These are phyloP conservation scores for Fomes fomentarius DNA, from an alignment of 1,284 basidiomycete species.

Conservation along the genomic window DNA sequence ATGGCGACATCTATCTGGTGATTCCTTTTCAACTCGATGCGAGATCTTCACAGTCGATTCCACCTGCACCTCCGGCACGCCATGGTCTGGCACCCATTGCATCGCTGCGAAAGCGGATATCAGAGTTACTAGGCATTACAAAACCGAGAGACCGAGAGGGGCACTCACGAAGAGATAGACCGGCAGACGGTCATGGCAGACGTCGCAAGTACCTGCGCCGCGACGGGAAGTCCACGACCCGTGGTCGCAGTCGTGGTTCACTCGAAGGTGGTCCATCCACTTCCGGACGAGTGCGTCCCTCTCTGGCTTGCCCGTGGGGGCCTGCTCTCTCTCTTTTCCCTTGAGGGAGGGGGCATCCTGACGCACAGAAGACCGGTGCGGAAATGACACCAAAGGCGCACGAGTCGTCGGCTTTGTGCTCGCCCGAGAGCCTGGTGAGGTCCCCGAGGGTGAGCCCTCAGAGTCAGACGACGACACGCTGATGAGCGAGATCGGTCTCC, in stretches of 20 bases:
- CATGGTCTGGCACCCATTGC: neutral
- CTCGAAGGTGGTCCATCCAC: slow-evolving; percentile 38
- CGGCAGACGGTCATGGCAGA: slow-evolving; percentile 33
- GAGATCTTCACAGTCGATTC: slow-evolving; percentile 20
- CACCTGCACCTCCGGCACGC: slow-evolving; percentile 18
- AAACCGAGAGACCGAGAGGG: neutral
- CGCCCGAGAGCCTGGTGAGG: too few species aligned
- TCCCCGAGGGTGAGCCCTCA: too few species aligned
- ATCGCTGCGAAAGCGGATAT: slow-evolving; percentile 27
- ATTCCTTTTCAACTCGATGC: too few species aligned
- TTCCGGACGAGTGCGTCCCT: slow-evolving; percentile 9
- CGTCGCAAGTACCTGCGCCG: slow-evolving; percentile 37
- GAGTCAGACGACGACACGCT: neutral
- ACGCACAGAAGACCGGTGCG: neutral
- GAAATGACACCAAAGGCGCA: too few species aligned
- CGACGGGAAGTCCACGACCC: slow-evolving; percentile 30
- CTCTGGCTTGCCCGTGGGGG: too few species aligned
- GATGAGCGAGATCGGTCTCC: neutral
- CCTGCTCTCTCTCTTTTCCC: too few species aligned
- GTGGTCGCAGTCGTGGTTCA: slow-evolving; percentile 42
- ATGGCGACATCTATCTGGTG: too few species aligned
- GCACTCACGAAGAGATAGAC: slow-evolving; percentile 40
- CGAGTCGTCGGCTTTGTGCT: too few species aligned
- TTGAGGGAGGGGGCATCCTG: too few species aligned
- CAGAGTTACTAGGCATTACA: too few species aligned